Evolutionary conservation across 441 rosid genomes (phyloP), one percentile per base, ranked within the genome.

Genomic region (Sinapis alba): DNA sequence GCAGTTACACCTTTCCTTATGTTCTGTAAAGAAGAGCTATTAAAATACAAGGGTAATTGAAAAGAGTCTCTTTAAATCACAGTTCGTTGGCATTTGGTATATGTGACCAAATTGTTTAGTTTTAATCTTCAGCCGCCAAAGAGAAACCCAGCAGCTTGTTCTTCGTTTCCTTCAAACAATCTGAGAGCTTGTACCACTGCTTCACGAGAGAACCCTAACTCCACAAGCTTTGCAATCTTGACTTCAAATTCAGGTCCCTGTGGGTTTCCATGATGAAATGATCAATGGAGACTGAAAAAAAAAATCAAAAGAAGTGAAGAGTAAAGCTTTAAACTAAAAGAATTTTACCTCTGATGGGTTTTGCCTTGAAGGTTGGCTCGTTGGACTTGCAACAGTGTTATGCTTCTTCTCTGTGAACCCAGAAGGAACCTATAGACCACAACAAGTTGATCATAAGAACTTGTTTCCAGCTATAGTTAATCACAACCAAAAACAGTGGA

Each of bases 111-210:
- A 50, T 50, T 4, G 3, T 50, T 65, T 65, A 2, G 20, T 19
- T 18, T 53, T 12, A 18, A 38, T 43, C 74, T 69, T 87, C 78
- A 95, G 43, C 97, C 92, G 28, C 93, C 98, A 34, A 95, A 95
- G 57, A 95, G 98, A 82, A 83, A 93, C n/a, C 95, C 96, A 36
- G 97, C 99, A n/a, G 98, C 99, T 75, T 91, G 97, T 36, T 95
- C 99, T 83, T 93, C 99, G 54, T 93, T 93, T 71, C 93, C 98
- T 18, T 86, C 81, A 65, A 84, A 90, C 36, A 95, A 73, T 80
- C 83, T 83, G 6, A 91, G 96, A 45, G 99, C 98, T 80, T 93
- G 92, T 30, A 90, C 38, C 63, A 90, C 98, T 50, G 92, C 89
- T 18, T 84, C 93, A 50, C 99, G 88, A 27, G 81, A 77, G 69